Evolutionary conservation across 2,329 filamentous ascomycete species (phyloP).

Genomic region (Microthyrium microscopicum): DNA sequence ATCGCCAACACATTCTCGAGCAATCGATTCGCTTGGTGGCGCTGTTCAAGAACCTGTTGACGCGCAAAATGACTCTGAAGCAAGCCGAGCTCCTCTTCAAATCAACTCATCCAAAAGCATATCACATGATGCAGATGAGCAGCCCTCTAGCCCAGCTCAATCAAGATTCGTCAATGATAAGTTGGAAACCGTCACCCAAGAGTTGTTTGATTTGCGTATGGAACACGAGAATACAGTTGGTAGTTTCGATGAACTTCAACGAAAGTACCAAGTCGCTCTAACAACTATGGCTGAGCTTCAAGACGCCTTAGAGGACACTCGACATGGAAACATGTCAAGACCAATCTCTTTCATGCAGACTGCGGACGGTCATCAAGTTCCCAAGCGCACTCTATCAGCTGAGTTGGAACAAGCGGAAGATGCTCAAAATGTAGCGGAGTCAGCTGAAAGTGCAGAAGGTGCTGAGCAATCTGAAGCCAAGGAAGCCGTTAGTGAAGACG

Average conservation of each 20-base stretch:
- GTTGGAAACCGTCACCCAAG: conserved; percentile 76
- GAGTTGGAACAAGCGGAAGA: conserved; percentile 81
- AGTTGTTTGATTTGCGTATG: conserved; percentile 75
- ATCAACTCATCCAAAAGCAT: too few species aligned
- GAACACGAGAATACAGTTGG: conserved; percentile 74
- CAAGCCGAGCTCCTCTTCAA: conserved; percentile 8
- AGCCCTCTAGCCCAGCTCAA: conserved; percentile 57
- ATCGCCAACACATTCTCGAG: background rate
- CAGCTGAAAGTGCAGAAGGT: conserved; percentile 34
- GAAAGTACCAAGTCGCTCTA: conserved; percentile 83
- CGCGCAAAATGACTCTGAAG: conserved; percentile 6
- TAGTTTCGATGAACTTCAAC: conserved; percentile 65
- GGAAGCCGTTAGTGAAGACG: too few species aligned
- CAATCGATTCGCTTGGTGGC: conserved; percentile 3
- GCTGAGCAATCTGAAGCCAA: conserved; percentile 19
- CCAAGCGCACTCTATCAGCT: conserved; percentile 81
- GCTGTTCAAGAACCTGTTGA: conserved; percentile 5
- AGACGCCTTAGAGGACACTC: conserved; percentile 50
- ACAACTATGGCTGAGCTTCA: conserved; percentile 70
- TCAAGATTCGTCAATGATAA: conserved; percentile 81
- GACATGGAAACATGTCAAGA: conserved; percentile 32
- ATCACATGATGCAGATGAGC: conserved; percentile 23
- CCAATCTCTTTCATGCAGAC: conserved; percentile 78
- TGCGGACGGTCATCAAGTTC: conserved; percentile 47
- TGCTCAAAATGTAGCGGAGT: conserved; percentile 30